Percentiles rank a stretch among this genome's conserved stretches.
Conservation (phyloP, 495 filamentous ascomycete species). For the Aspergillus sclerotiicarbonarius region DNA sequence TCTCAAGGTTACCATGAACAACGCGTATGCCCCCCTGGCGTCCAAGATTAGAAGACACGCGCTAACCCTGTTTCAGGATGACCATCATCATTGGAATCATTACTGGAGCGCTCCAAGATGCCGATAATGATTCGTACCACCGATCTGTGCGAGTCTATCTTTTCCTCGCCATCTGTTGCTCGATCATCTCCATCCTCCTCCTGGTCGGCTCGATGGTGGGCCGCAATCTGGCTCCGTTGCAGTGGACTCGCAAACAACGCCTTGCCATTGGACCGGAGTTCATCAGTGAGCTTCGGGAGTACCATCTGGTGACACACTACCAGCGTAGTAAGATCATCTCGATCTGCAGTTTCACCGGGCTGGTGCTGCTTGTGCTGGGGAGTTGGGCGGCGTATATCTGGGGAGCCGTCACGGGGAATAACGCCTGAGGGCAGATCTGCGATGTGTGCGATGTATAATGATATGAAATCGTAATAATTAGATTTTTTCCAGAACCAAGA, state of each 20-base stretch:
- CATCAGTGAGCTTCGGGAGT: conserved; percentile 28
- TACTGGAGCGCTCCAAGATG: conserved; percentile 43
- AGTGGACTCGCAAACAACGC: conserved; percentile 44
- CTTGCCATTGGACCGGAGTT: conserved; percentile 28
- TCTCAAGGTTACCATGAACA: conserved; percentile 47
- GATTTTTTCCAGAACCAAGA: not conserved
- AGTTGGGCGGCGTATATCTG: conserved; percentile 46
- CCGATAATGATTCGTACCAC: conserved; percentile 37
- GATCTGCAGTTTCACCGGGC: conserved; percentile 26
- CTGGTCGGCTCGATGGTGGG: conserved; percentile 25
- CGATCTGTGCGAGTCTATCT: conserved; percentile 43
- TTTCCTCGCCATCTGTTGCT: conserved; percentile 31
- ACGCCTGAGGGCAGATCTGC: conserved; percentile 13
- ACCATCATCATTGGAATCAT: conserved; percentile 46
- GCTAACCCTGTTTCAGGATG: conserved; percentile 30
- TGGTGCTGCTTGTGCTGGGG: conserved; percentile 31
- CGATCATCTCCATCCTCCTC: conserved; percentile 14
- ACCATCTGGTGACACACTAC: conserved; percentile 23
- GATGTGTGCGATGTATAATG: not conserved
- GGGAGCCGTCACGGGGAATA: conserved; percentile 40
- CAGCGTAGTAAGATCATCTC: conserved; percentile 27
- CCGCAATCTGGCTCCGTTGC: conserved; percentile 30
- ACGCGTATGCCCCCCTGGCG: conserved; percentile 27
- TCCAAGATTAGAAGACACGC: not conserved
- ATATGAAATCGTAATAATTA: too few relatives aligned